Conservation (phyloP, 176 grass and related monocot species). For the Triticum aestivum region DNA sequence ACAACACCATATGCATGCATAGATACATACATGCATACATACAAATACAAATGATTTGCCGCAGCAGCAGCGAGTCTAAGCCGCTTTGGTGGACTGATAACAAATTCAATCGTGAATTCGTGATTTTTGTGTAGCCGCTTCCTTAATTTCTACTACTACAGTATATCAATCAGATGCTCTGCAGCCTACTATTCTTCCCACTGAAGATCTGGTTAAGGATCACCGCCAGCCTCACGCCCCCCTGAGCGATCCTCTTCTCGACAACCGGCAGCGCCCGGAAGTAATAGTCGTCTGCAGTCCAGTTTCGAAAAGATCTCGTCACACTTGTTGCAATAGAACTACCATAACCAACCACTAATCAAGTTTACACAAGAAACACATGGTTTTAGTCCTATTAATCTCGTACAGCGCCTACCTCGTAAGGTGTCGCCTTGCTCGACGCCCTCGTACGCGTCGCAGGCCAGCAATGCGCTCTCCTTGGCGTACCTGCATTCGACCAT, state of each 20-base stretch:
- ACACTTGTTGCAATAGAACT: not conserved
- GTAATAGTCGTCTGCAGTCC: constrained; percentile 54
- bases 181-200: not conserved
- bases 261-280: constrained; percentile 43
- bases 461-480: constrained; percentile 41
- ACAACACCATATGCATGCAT: too few species aligned
- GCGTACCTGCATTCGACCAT: constrained; percentile 30
- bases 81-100: not conserved
- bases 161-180: constrained; percentile 36
- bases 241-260: constrained; percentile 60
- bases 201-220: constrained; percentile 53
- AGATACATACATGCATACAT: too few species aligned
- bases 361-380: too few species aligned
- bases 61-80: not conserved
- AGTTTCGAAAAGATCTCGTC: not conserved
- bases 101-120: not conserved
- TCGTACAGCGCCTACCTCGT: constrained; percentile 18
- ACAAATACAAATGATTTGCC: not conserved
- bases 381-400: too few species aligned
- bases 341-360: too few species aligned
- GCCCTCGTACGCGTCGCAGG: constrained; percentile 50
- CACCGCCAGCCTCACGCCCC: constrained; percentile 44
- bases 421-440: constrained; percentile 45
- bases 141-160: not conserved
- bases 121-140: not conserved